Evolutionary conservation across 371 early-diverging fungal genomes (phyloP), one percentile per base, ranked within the genome.

Genomic region (Syncephalis plumigaleata): DNA sequence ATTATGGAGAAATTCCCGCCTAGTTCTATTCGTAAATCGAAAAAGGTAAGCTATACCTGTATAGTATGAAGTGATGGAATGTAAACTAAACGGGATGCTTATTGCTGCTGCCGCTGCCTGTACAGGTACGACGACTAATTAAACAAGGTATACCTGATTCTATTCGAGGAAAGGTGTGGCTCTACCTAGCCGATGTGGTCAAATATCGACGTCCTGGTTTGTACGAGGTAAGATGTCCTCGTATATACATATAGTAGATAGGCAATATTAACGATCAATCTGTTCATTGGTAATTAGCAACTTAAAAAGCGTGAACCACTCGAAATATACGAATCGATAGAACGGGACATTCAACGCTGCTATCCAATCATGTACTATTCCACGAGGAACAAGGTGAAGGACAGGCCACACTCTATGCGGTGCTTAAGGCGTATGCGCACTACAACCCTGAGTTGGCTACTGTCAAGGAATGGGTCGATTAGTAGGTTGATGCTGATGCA

Each of bases 391-490:
- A 73, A 43, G 74, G 84, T 0, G 71, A 68, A 37, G 85, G 81
- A 36, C 60, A 71, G 50, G 55, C 48, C 38, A 57, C 53, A 55
- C 23, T 21, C 9, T 66, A 79, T 16, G 62, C 65, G 8, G 64
- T 93, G 1, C 66, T 94, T 16, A 72, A 76, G 39, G 90, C 91
- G 0, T 96, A 91, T 56, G 85, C 92, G 0, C 81, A 87, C 20
- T 84, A 87, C 60, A 86, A 93, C 53, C 72, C 78, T 0, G 61
- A n/a, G 67, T 94, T 4, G 96, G 91, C 22, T 96, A 96, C 58
- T 92, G 94, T 57, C 94, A 94, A 60, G 96, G 96, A 3, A 91
- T 96, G 91, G 88, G 91, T 3, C 77, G 89, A 37, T 52, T 96
- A 42, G 93, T 79, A 2, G 94, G 94, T 70, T 88, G 59, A 75